Evolutionary conservation across 176 grass and related monocot genomes (phyloP).

Genomic region (Pharus latifolius): DNA sequence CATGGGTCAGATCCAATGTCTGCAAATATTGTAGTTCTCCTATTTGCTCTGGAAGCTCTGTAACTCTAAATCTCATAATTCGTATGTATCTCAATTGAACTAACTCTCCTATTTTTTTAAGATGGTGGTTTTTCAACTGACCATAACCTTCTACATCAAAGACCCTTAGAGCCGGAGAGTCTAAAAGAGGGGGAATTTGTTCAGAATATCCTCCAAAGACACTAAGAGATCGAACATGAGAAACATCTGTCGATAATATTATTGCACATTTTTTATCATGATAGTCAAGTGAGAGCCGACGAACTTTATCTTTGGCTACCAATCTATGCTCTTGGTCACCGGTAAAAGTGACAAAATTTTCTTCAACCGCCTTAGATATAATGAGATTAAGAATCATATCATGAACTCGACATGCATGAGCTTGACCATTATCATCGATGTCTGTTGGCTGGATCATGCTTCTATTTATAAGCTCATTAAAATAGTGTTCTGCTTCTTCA

Average conservation of each 20-base stretch:
- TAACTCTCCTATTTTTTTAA: constrained; percentile 24
- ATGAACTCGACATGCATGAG: constrained; percentile 20
- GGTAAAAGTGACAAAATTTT: constrained; percentile 19
- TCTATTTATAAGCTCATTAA: constrained; percentile 59
- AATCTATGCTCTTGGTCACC: neutral
- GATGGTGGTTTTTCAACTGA: constrained; percentile 20
- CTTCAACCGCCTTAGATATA: constrained; percentile 23
- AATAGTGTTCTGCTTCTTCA: constrained; percentile 45
- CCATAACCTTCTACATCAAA: constrained; percentile 33
- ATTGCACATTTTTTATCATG: neutral
- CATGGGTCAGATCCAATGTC: neutral
- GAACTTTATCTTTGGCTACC: neutral
- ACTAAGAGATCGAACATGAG: constrained; percentile 32
- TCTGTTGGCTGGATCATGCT: constrained; percentile 30
- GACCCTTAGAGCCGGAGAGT: constrained; percentile 7
- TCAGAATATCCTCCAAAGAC: constrained; percentile 18
- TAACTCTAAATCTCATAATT: no score
- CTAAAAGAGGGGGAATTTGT: constrained; percentile 16
- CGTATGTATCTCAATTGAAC: constrained; percentile 23
- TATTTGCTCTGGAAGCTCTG: no score
- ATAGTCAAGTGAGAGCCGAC: constrained; percentile 21
- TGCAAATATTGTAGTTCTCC: constrained; percentile 3
- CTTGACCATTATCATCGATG: constrained; percentile 14
- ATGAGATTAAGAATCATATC: constrained; percentile 44
- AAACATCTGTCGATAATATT: neutral